Base-by-base conservation (phyloP, 352 stramenopile genomes). In the Pythium aristosporum region DNA sequence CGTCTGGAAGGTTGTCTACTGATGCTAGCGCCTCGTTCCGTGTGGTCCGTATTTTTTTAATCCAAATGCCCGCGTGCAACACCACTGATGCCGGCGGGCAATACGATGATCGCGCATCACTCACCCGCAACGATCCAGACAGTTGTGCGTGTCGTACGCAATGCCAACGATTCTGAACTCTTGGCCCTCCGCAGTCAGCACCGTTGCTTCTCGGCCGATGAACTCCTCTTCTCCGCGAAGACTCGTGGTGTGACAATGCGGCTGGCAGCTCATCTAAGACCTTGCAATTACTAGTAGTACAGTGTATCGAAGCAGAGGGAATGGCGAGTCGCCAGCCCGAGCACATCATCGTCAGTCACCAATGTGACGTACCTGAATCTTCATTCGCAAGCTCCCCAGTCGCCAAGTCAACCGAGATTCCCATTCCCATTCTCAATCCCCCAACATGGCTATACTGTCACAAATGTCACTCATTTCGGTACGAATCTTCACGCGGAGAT, bases 401-500 rank as follows among this genome's bases (percentile, higher is more conserved):
- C 37, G 37, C 4, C 37, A 42, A 42, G 37, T 42, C 37, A 4
- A 42, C 4, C 37, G 15, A 42, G 37, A 42, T 42, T 42, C 37
- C 37, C 37, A 42, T 42, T 42, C 15, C 6, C 37, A 42, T n/a
- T n/a, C n/a, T n/a, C n/a, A n/a, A n/a, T n/a, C n/a, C n/a, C n/a
- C n/a, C n/a, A n/a, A n/a, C n/a, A n/a, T 50, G 43, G 43, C 43
- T 50, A 50, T n/a, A 50, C 3, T 50, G 43, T 30, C 43, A 50
- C 43, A 50, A 50, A 50, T 7, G 39, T 18, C 39, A 46, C 39
- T 46, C 37, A 18, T 42, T 12, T 6, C 11, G 15, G 37, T 20
- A 23, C 23, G 46, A 52, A 52, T 52, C 46, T 52, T 52, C 20
- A 30, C 2, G 28, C 20, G 46, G 37, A 53, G 23, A 53, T 53